Evolutionary conservation across 306 rosid species (phyloP).

Genomic region (Fagus sylvatica): DNA sequence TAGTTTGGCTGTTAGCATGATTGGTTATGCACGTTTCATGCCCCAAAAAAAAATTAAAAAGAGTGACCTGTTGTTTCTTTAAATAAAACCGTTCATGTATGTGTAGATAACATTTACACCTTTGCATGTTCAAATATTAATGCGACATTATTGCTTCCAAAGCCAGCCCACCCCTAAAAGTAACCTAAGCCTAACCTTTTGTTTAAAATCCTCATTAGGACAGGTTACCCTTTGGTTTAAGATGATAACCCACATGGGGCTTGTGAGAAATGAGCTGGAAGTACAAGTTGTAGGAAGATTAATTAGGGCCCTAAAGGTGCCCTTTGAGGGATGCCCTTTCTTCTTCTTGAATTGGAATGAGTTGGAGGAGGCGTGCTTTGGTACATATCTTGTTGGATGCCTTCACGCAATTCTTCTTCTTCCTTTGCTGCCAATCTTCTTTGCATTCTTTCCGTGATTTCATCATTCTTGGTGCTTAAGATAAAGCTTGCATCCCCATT

Average conservation of each 20-base stretch:
- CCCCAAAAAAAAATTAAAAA: background rate
- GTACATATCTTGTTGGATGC: constrained; percentile 39
- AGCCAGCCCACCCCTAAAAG: constrained; percentile 41
- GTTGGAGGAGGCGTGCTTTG: constrained; percentile 35
- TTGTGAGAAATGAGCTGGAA: constrained; percentile 50
- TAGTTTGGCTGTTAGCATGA: background rate
- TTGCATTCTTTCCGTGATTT: constrained; percentile 39
- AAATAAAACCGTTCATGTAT: constrained; percentile 40
- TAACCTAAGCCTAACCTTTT: constrained; percentile 16
- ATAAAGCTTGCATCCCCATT: constrained; percentile 46
- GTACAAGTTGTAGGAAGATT: constrained; percentile 25
- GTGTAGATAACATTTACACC: constrained; percentile 44
- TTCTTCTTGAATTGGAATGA: constrained; percentile 63
- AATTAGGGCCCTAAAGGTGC: constrained; percentile 61
- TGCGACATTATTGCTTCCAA: constrained; percentile 44
- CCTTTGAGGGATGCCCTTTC: constrained; percentile 71
- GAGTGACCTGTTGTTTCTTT: constrained; percentile 16
- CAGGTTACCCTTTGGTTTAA: constrained; percentile 43
- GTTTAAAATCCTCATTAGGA: constrained; percentile 32
- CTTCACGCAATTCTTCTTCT: constrained; percentile 47
- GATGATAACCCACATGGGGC: constrained; percentile 44
- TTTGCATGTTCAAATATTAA: constrained; percentile 39
- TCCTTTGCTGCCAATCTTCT: constrained; percentile 40
- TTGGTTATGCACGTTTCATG: background rate
- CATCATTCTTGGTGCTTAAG: constrained; percentile 48